Evolutionary conservation across 2,329 filamentous ascomycete genomes (phyloP).

Genomic region (Knufia petricola): DNA sequence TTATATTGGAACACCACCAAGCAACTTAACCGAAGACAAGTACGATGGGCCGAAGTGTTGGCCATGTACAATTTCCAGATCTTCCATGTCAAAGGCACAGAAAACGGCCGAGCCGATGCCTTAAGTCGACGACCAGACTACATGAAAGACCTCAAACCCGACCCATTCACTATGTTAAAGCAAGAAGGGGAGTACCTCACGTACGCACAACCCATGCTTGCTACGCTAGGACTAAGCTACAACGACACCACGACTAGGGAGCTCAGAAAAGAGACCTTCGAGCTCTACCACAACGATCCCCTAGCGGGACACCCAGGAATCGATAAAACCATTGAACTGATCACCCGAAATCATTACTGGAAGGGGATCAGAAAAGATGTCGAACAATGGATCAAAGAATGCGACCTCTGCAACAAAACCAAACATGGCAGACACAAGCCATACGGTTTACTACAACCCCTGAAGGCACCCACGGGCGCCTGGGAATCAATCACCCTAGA

Average conservation of each 20-base stretch:
- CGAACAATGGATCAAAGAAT: slow-evolving; percentile 11
- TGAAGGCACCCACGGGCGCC: slow-evolving; percentile 19
- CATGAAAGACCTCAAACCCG: slow-evolving; percentile 7
- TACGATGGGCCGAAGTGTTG: slow-evolving; percentile 7
- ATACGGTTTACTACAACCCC: slow-evolving; percentile 8
- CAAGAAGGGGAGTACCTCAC: slow-evolving; percentile 2
- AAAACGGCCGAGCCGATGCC: slow-evolving; percentile 14
- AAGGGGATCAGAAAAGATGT: slow-evolving; percentile 10
- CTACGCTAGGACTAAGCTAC: neutral
- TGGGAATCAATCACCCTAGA: slow-evolving; percentile 17
- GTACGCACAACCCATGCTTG: slow-evolving; percentile 3
- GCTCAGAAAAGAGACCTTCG: slow-evolving; percentile 7
- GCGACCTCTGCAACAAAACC: slow-evolving; percentile 8
- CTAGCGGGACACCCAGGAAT: slow-evolving; percentile 9
- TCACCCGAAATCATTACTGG: slow-evolving; percentile 10
- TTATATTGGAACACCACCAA: slow-evolving; percentile 15
- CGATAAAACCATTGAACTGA: slow-evolving; percentile 13
- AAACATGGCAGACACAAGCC: slow-evolving; percentile 12
- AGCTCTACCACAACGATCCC: slow-evolving; percentile 8
- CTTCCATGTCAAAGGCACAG: slow-evolving; percentile 11
- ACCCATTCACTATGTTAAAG: neutral
- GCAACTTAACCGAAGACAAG: slow-evolving; percentile 10
- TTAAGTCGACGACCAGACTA: slow-evolving; percentile 13
- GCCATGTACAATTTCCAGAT: slow-evolving; percentile 14
- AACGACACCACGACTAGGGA: neutral